Conservation (phyloP, 1,284 basidiomycete genomes). For the Boletellus sp. region DNA sequence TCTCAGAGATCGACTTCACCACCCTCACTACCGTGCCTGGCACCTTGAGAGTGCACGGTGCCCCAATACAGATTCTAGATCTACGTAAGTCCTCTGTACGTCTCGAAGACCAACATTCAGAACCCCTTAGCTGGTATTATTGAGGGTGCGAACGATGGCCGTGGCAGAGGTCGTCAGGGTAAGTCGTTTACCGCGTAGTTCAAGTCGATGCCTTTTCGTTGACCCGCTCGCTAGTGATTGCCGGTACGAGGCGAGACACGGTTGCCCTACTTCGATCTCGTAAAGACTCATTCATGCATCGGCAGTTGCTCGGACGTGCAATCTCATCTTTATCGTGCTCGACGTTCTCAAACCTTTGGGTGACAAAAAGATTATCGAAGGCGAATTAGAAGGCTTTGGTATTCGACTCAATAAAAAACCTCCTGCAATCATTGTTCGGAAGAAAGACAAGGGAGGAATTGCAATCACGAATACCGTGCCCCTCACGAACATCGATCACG, state of each 20-base stretch:
- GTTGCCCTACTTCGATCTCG: constrained; percentile 6
- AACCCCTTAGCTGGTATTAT: constrained; percentile 83
- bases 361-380: constrained; percentile 90
- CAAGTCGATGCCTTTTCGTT: constrained; percentile 3
- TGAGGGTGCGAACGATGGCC: constrained; percentile 97
- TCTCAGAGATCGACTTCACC: constrained; percentile 99
- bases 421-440: constrained; percentile 84
- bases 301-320: constrained; percentile 92
- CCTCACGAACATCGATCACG: constrained; percentile 92
- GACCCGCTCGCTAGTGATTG: constrained; percentile 55
- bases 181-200: constrained; percentile 20
- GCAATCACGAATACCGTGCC: constrained; percentile 95
- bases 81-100: constrained; percentile 60
- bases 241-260: constrained; percentile 53
- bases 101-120: background rate
- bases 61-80: constrained; percentile 85
- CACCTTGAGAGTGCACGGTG: constrained; percentile 92
- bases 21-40: constrained; percentile 92
- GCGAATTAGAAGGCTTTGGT: constrained; percentile 94
- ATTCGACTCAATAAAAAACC: constrained; percentile 96
- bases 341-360: constrained; percentile 97
- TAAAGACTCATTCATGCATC: constrained; percentile 14
- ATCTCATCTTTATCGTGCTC: constrained; percentile 97
- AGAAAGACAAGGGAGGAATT: constrained; percentile 94
- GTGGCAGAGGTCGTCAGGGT: constrained; percentile 97